Evolutionary conservation across 1,284 basidiomycete genomes (phyloP).

Genomic region (Ustilago xerochloae): DNA sequence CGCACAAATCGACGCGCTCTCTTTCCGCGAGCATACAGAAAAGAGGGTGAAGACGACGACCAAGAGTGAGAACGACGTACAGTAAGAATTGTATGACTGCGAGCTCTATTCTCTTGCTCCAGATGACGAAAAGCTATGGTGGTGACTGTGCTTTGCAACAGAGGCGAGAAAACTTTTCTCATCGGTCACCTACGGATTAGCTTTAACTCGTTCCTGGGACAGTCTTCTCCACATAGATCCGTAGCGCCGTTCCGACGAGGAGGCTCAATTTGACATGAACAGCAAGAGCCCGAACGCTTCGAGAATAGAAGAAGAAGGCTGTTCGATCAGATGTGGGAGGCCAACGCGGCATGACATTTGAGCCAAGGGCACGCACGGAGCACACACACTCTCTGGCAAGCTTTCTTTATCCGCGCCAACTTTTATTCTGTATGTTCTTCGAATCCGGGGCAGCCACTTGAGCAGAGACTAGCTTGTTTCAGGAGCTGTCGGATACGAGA

Average conservation of each 20-base stretch:
- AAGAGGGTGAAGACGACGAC: constrained; percentile 7
- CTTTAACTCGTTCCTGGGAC: no score
- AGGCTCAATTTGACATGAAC: no score
- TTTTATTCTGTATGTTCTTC: no score
- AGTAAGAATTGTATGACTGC: background rate
- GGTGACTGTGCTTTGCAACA: no score
- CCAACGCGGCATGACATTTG: no score
- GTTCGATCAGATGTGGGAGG: no score
- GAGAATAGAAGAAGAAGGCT: no score
- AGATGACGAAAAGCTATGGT: background rate
- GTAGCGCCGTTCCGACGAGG: no score
- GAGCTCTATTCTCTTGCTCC: background rate
- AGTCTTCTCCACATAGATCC: no score
- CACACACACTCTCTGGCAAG: background rate
- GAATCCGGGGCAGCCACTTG: background rate
- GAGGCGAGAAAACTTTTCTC: no score
- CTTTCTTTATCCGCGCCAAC: background rate
- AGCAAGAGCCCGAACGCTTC: no score
- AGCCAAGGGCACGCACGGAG: background rate
- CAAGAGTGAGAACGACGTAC: background rate
- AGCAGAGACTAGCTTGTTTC: background rate
- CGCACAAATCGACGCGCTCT: background rate
- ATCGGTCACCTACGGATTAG: no score
- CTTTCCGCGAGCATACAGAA: background rate
- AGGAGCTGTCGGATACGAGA: background rate